A percentile compares a stretch with the other conserved stretches of the same genome.
Evolutionary conservation across 2,329 filamentous ascomycete species (phyloP).

Genomic region (Aureobasidium melanogenum): DNA sequence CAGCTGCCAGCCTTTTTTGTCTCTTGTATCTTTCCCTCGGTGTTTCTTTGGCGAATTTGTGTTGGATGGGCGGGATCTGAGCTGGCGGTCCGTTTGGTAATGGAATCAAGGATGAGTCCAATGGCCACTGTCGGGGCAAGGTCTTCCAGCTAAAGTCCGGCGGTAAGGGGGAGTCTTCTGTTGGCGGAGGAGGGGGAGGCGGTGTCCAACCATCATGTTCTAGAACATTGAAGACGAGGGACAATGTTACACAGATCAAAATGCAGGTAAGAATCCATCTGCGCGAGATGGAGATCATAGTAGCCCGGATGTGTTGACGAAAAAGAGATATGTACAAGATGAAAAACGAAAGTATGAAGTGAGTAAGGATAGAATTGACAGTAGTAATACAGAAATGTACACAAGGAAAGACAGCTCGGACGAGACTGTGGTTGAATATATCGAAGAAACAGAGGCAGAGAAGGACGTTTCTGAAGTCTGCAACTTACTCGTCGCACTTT

Average conservation of each 20-base stretch:
- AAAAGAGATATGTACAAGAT: neutral
- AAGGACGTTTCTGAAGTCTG: neutral
- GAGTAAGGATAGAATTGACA: constrained; percentile 1
- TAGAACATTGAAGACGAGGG: constrained; percentile 7
- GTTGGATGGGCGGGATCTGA: constrained; percentile 67
- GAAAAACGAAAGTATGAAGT: neutral
- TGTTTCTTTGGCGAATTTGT: constrained; percentile 57
- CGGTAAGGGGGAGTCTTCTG: neutral
- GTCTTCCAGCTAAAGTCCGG: constrained; percentile 24
- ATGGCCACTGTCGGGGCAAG: constrained; percentile 48
- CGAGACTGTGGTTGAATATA: neutral
- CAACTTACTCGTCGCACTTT: neutral
- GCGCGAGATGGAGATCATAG: constrained; percentile 8
- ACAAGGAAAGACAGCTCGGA: neutral
- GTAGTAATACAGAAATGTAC: neutral
- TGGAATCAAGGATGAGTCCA: constrained; percentile 58
- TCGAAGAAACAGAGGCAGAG: neutral
- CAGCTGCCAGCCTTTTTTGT: constrained; percentile 51
- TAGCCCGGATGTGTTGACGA: neutral
- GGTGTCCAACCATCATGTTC: neutral
- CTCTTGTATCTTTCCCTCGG: constrained; percentile 52
- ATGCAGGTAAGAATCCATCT: constrained; percentile 12
- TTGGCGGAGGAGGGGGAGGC: neutral
- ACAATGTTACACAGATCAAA: constrained; percentile 11
- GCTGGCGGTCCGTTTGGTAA: constrained; percentile 64